Evolutionary conservation across 345 rosid species (phyloP), one percentile per base, ranked within the genome.

Genomic region (Triadica sebifera): DNA sequence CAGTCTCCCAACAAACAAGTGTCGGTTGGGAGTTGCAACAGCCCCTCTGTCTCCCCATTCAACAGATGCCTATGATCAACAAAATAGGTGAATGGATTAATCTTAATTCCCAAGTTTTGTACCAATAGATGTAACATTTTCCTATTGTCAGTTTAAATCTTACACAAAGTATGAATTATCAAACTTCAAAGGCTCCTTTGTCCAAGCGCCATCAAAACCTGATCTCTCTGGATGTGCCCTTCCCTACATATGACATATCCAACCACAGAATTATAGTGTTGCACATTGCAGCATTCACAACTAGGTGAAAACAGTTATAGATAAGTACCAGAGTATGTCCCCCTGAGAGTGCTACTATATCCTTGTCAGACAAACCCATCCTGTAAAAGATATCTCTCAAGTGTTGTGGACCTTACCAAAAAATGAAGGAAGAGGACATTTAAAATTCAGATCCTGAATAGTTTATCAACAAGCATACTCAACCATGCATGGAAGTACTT

Each of bases 191-290:
- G 98, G 98, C 75, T 92, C 95, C 81, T 80, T 78, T 55, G 98
- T 94, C 98, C 98, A 94, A 51, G 99, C 92, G 52, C 99, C 99
- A 72, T 95, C 98, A 72, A 92, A 95, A 77, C 96, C 93, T 13
- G 99, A 92, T 82, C 99, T 89, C 78, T 95, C 95, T 12, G 88
- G 90, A 83, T 92, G 98, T 53, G 94, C 97, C 80, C 90, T 85
- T 84, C 98, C 99, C 98, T 92, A 73, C 25, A 43, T 9, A 78
- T 71, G 74, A 69, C 69, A 80, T 34, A 67, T 24, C 34, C 76
- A 74, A 74, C 45, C 57, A 64, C 65, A 51, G 64, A 50, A 53
- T 71, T 65, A 65, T 22, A 75, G 5, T 41, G 61, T 49, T 67
- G 59, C 8, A 46, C 22, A 49, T 74, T 56, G 53, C 20, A n/a